Evolutionary conservation across 805 yeast genomes (phyloP).

Genomic region (Spathaspora girioi): DNA sequence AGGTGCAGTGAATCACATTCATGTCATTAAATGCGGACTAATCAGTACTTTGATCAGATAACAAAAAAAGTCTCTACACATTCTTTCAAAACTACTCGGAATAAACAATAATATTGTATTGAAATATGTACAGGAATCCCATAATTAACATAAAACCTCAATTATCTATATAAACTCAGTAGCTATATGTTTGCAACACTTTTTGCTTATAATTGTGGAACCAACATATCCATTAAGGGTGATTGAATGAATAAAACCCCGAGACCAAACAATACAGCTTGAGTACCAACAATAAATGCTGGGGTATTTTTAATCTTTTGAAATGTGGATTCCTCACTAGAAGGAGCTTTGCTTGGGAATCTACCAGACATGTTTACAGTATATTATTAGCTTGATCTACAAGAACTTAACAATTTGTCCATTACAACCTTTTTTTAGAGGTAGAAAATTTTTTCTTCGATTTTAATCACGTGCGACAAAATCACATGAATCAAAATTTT

Average conservation of each 20-base stretch:
- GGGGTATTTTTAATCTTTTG: constrained; percentile 62
- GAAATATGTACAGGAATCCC: neutral
- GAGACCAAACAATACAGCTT: constrained; percentile 60
- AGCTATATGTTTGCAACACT: neutral
- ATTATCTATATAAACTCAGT: neutral
- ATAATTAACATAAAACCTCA: neutral
- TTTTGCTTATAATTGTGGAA: constrained; percentile 55
- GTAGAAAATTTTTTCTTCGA: neutral
- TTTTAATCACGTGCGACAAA: neutral
- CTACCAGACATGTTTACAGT: constrained; percentile 18
- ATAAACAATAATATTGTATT: neutral
- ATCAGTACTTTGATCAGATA: no score
- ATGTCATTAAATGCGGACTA: neutral
- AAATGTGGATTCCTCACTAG: constrained; percentile 29
- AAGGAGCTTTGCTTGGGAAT: constrained; percentile 15
- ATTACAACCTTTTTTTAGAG: neutral
- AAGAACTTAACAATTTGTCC: neutral
- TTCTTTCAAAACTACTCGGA: neutral
- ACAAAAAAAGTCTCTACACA: neutral
- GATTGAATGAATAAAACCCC: constrained; percentile 78
- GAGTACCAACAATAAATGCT: constrained; percentile 58
- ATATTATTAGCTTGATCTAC: neutral
- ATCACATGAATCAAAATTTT: neutral
- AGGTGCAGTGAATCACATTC: no score
- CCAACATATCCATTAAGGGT: constrained; percentile 76